Base-by-base conservation (phyloP, 2,329 filamentous ascomycete species). In the Fusarium subtropicale region DNA sequence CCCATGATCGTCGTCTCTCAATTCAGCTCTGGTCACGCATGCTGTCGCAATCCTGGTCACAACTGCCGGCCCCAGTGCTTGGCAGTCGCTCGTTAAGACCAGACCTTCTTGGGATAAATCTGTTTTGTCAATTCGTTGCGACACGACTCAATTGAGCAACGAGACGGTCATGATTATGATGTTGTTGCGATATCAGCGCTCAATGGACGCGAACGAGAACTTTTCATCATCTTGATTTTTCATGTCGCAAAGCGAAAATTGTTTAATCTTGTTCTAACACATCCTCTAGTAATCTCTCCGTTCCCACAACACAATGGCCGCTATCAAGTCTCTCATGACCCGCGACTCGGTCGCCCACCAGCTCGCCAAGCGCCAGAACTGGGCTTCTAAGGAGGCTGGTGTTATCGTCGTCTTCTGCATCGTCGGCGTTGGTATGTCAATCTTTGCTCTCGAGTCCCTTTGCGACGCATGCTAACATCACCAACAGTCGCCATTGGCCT, bases 391-490 rank as follows among this genome's bases (percentile, higher is more conserved):
- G 58, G 77, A 83, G 55, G 74, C 75, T 53, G 81, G 81, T 73
- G 79, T 81, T 69, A 76, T 83, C 64, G 77, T 81, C 54, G 81
- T 83, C 69, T 82, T 83, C 72, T 79, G 76, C 74, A 83, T 83
- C 56, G 76, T 83, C 68, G 79, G 78, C 61, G 54, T 81, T 52
- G 79, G 79, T 81, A 79, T 47, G 79, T 55, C n/a, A 24, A 24
- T 18, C 33, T 33, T 52, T 10, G n/a, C 26, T 24, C n/a, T 41
- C 24, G 18, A 16, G 26, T 52, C n/a, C 11, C 20, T 18, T 20
- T 15, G 9, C 20, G 13, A 55, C 16, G 20, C n/a, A 30, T 66
- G 48, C 74, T 76, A 61, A 76, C 44, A 39, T 2, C 28, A 8
- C 31, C 30, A 10, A 13, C 51, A 79, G 81, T 83, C 52, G 79